Percentiles rank a stretch among this genome's conserved stretches.
These are phyloP conservation scores for Nemophila menziesii DNA, from an alignment of 257 asterid species.

Conservation along the genomic window DNA sequence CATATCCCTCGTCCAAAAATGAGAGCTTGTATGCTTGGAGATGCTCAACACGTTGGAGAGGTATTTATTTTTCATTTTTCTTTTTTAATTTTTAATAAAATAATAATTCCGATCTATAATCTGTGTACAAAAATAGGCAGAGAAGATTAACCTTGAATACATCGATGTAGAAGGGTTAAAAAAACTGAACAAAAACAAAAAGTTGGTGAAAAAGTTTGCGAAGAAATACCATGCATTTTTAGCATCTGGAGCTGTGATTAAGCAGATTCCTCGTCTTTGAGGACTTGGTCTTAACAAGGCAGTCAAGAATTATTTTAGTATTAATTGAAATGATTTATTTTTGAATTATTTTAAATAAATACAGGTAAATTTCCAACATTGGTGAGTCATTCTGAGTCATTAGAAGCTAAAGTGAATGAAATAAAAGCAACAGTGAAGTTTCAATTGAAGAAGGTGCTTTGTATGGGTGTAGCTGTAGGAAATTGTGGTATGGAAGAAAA, in stretches of 20 bases:
- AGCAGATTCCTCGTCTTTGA: conserved; percentile 28
- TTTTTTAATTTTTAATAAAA: background rate
- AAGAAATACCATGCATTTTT: conserved; percentile 30
- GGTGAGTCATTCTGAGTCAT: no score
- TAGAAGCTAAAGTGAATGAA: no score
- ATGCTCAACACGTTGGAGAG: conserved; percentile 5
- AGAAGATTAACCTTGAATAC: conserved; percentile 22
- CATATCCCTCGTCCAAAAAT: conserved; percentile 5
- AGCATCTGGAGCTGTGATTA: conserved; percentile 30
- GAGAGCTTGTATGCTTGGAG: conserved; percentile 3
- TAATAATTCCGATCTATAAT: background rate
- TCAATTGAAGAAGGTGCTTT: no score
- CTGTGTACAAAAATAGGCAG: conserved; percentile 13
- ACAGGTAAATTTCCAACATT: no score
- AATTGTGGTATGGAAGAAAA: no score
- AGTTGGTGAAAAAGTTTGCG: conserved; percentile 25
- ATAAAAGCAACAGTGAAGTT: no score
- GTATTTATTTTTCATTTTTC: no score
- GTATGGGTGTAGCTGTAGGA: no score
- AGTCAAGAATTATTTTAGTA: conserved; percentile 19
- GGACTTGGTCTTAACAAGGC: conserved; percentile 34
- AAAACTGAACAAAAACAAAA: conserved; percentile 27
- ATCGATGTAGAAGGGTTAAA: conserved; percentile 27
- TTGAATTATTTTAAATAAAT: no score
- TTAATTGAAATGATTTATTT: no score